Evolutionary conservation across 345 rosid species (phyloP).

Genomic region (Eucalyptus microcorys): DNA sequence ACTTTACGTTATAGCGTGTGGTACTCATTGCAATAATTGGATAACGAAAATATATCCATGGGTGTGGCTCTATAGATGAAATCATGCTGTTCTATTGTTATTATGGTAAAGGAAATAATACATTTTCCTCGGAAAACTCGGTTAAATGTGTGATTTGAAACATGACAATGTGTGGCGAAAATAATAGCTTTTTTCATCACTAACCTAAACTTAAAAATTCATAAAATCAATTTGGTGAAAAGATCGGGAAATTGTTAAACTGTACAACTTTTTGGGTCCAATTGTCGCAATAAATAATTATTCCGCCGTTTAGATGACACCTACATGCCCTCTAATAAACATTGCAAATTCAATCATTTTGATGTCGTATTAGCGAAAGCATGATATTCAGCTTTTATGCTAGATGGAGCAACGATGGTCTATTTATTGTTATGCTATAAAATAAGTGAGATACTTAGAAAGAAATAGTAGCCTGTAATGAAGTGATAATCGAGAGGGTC

Average conservation of each 20-base stretch:
- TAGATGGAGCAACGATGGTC: no score
- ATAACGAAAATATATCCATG: not conserved
- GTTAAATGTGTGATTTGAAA: not conserved
- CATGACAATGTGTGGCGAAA: not conserved
- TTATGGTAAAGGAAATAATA: not conserved
- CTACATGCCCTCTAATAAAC: no score
- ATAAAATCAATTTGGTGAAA: not conserved
- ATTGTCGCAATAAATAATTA: no score
- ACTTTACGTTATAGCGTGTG: not conserved
- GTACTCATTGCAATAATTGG: not conserved
- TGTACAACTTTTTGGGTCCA: no score
- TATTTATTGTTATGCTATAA: no score
- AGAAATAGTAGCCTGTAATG: no score
- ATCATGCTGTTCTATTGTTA: not conserved
- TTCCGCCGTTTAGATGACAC: no score
- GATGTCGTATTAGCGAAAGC: no score
- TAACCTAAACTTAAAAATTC: not conserved
- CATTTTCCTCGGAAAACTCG: not conserved
- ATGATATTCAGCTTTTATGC: no score
- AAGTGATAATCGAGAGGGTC: no score
- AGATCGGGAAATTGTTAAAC: not conserved
- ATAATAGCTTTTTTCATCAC: not conserved
- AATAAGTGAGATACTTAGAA: no score
- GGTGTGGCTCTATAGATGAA: rapidly evolving
- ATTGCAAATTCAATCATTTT: no score